Percentiles rank a stretch among this genome's conserved stretches.
Evolutionary conservation across 345 rosid species (phyloP).

Genomic region (Hypericum androsaemum): DNA sequence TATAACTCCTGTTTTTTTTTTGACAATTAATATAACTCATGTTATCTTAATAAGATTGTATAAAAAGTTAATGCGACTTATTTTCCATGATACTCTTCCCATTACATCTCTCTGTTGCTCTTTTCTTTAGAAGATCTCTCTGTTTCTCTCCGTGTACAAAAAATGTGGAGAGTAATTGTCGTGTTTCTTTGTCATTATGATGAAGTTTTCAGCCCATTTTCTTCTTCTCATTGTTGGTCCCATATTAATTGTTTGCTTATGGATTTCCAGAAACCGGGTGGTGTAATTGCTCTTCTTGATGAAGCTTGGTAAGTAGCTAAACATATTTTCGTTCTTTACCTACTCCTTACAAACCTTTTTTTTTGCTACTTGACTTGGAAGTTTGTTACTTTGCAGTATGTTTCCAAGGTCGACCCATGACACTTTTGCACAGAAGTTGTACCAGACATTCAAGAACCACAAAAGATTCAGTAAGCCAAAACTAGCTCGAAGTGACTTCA

Average conservation of each 20-base stretch:
- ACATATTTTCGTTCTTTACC: not conserved
- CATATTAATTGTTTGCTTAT: not conserved
- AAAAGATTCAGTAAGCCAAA: conserved; percentile 11
- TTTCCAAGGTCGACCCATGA: conserved; percentile 9
- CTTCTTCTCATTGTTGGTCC: not conserved
- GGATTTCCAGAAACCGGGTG: conserved; percentile 7
- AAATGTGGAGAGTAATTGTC: no score
- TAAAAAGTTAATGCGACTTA: no score
- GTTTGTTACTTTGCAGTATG: conserved; percentile 2
- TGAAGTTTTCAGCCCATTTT: not conserved
- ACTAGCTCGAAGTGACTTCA: conserved; percentile 9
- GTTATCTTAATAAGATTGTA: no score
- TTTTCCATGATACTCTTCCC: no score
- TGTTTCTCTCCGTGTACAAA: no score
- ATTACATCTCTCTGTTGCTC: no score
- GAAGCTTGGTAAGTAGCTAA: conserved; percentile 6
- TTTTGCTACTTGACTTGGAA: not conserved
- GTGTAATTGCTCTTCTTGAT: conserved; percentile 9
- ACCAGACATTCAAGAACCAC: conserved; percentile 7
- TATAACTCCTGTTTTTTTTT: no score
- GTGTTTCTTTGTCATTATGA: no score
- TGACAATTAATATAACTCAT: no score
- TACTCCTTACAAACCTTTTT: not conserved
- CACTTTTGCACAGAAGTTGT: conserved; percentile 8
- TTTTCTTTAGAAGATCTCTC: no score